These are phyloP conservation scores for Inga oerstediana DNA, from an alignment of 306 rosid genomes.

Conservation along the genomic window DNA sequence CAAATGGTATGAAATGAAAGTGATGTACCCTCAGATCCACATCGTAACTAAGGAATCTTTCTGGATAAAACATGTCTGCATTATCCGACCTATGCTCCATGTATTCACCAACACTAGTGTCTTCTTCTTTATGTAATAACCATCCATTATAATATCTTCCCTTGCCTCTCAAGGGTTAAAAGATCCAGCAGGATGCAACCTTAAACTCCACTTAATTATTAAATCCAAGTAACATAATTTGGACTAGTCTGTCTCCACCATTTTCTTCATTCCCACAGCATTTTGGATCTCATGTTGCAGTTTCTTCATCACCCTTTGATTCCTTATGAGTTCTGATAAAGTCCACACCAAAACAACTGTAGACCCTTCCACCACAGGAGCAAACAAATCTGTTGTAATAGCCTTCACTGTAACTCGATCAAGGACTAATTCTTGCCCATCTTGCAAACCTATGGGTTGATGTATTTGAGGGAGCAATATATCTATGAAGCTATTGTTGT, in stretches of 20 bases:
- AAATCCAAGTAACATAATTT: too few species aligned
- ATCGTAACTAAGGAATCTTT: slow-evolving; percentile 14
- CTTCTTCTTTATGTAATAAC: slow-evolving; percentile 21
- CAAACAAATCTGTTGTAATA: slow-evolving; percentile 26
- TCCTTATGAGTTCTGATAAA: slow-evolving; percentile 31
- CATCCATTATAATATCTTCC: slow-evolving; percentile 21
- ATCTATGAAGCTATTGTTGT: slow-evolving; percentile 6
- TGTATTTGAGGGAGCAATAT: slow-evolving; percentile 11
- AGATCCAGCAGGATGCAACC: background rate
- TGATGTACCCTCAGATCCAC: slow-evolving; percentile 20
- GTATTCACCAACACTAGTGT: slow-evolving; percentile 13
- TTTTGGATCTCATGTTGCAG: slow-evolving; percentile 4
- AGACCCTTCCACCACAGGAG: slow-evolving; percentile 8
- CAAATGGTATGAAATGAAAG: slow-evolving; percentile 35
- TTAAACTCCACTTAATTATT: too few species aligned
- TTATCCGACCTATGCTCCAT: slow-evolving; percentile 32
- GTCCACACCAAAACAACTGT: slow-evolving; percentile 8
- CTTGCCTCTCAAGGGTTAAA: slow-evolving; percentile 16
- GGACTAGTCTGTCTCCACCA: too few species aligned
- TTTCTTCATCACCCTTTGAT: slow-evolving; percentile 30
- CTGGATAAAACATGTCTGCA: slow-evolving; percentile 20
- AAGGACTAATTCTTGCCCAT: background rate
- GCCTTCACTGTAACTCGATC: slow-evolving; percentile 33
- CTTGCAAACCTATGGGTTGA: slow-evolving; percentile 18
- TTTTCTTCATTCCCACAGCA: too few species aligned